Evolutionary conservation across 805 yeast species (phyloP), one percentile per base, ranked within the genome.

Genomic region (Cyberlindnera subsufficiens): DNA sequence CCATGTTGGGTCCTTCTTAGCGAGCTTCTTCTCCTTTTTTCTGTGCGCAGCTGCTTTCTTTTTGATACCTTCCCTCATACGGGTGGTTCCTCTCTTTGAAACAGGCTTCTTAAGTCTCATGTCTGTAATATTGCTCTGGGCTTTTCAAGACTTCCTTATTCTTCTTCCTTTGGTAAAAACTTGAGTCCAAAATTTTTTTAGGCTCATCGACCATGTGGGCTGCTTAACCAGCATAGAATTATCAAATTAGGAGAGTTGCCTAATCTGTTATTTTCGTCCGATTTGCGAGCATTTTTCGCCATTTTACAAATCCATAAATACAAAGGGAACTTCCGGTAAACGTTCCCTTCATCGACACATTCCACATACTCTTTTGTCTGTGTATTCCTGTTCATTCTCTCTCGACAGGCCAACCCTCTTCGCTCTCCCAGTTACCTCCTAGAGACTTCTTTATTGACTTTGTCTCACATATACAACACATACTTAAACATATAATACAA

Each of bases 1-100:
- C 99, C 99, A 93, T 14, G 98, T 93, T 4, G 78, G 79, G 63
- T 91, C 97, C 60, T 78, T 89, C 74, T 93, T 93, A 16, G 96
- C 76, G 20, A 63, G 52, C 68, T 93, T 93, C 55, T 74, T 77
- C 62, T 86, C 84, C 61, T 93, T 93, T 66, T 95, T 80, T 51
- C 83, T 76, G 55, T 90, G 91, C 7, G 98, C 96, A 34, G 91
- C 77, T 3, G 96, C 90, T 68, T 93, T 93, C 78, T 89, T 93
- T 71, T 87, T 85, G 63, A 93, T 89, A 50, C 99, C 99, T 65
- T 90, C 96, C 60, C 89, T 80, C 86, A 90, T 79, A 65, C 95
- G 88, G 57, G 98, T 91, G 60, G 93, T 77, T 40, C 81, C 74
- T 69, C 98, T 80, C 68, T 91, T 93, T 47, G 95, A 85, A 32